phyloP scores from a whole-genome alignment of 2,329 filamentous ascomycete species.

The Diplodia corticola region DNA sequence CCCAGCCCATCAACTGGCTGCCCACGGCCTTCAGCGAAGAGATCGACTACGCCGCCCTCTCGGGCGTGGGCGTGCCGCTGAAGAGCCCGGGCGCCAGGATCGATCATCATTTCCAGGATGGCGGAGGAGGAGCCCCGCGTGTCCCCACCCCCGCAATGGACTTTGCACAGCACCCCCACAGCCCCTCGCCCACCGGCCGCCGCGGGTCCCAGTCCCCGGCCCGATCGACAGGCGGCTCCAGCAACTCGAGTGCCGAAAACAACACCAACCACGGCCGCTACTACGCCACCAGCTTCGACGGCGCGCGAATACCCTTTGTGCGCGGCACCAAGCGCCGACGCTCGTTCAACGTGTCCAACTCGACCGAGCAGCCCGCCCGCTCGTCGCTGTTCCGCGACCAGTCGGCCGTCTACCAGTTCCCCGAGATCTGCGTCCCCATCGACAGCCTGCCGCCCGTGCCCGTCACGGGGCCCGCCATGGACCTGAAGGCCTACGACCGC shows the following conservation, averaged over 20 bases:
- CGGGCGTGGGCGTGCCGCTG: slow-evolving; percentile 9
- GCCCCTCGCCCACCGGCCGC: neutral
- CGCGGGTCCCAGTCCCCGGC: neutral
- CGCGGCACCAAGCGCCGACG: slow-evolving; percentile 4
- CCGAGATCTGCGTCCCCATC: slow-evolving; percentile 16
- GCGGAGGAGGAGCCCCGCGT: neutral
- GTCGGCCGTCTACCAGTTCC: slow-evolving; percentile 1
- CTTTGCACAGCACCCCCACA: neutral
- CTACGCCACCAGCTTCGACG: slow-evolving; percentile 6
- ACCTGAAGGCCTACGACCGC: slow-evolving; percentile 14
- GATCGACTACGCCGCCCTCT: slow-evolving; percentile 10
- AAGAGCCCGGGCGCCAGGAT: neutral
- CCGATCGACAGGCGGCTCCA: neutral
- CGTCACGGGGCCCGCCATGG: neutral
- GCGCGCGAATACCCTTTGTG: slow-evolving; percentile 7
- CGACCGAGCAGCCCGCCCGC: neutral
- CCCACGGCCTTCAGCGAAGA: slow-evolving; percentile 9
- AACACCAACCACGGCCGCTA: neutral
- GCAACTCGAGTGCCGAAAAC: neutral
- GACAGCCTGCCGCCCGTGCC: neutral
- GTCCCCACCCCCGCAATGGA: neutral
- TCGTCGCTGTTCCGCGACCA: slow-evolving; percentile 7
- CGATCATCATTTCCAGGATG: neutral
- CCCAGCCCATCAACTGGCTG: slow-evolving; percentile 7
- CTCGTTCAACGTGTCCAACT: neutral